Conservation (phyloP, 345 rosid species). For the Anastatica hierochuntica region DNA sequence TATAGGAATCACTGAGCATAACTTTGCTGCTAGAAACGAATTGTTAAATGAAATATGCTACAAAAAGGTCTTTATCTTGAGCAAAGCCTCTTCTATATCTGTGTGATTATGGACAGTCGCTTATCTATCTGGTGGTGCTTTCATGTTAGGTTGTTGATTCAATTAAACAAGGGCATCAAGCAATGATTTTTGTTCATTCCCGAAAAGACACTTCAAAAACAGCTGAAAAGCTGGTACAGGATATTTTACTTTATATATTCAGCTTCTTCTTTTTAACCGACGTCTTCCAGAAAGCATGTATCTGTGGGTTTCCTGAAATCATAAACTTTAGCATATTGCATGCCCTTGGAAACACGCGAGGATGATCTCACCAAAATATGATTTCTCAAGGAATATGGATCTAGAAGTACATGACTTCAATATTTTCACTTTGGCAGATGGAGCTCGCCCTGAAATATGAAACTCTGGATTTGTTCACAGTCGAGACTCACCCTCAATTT, state of each 20-base stretch:
- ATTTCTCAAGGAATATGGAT: constrained; percentile 3
- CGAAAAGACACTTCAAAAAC: constrained; percentile 96
- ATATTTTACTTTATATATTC: constrained; percentile 5
- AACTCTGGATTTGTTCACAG: constrained; percentile 51
- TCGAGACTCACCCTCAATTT: constrained; percentile 68
- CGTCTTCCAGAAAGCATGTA: constrained; percentile 4
- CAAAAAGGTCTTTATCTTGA: constrained; percentile 53
- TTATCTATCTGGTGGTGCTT: constrained; percentile 13
- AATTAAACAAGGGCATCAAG: constrained; percentile 85
- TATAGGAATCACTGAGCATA: constrained; percentile 91
- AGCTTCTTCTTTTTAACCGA: not conserved
- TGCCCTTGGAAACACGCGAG: constrained; percentile 2
- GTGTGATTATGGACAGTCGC: constrained; percentile 13
- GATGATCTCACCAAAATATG: constrained; percentile 1
- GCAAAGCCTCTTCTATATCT: not conserved
- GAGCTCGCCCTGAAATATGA: constrained; percentile 70
- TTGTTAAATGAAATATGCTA: constrained; percentile 89
- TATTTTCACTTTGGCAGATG: constrained; percentile 39
- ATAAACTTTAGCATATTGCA: constrained; percentile 1
- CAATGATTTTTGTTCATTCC: constrained; percentile 95
- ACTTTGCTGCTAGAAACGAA: constrained; percentile 71
- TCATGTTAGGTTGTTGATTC: constrained; percentile 72
- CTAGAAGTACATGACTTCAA: constrained; percentile 7
- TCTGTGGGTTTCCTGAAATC: constrained; percentile 9
- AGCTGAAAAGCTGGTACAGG: constrained; percentile 71